Evolutionary conservation across 768 basidiomycete genomes (phyloP).

Genomic region (Clitopilus hobsonii): DNA sequence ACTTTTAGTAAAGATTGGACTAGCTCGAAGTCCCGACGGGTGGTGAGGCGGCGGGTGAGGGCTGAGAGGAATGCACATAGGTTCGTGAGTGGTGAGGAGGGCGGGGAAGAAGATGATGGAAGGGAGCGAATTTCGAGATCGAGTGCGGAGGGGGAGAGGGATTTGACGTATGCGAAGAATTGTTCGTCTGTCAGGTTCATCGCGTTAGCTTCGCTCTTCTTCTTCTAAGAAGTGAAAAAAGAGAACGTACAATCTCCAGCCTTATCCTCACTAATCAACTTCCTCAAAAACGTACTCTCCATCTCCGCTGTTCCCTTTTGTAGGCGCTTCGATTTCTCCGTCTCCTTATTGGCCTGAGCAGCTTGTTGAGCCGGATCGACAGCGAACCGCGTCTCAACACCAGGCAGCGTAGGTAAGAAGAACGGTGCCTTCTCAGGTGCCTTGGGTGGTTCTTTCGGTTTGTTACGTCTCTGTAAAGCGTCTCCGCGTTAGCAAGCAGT

Average conservation of each 20-base stretch:
- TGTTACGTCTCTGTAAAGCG: conserved; percentile 98
- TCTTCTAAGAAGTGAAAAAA: not conserved
- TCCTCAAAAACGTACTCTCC: conserved; percentile 69
- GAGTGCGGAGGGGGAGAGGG: conserved; percentile 83
- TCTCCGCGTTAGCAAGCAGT: too few species aligned
- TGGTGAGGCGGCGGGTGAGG: conserved; percentile 64
- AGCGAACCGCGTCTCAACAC: conserved; percentile 81
- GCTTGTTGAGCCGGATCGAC: conserved; percentile 35
- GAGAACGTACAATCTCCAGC: conserved; percentile 64
- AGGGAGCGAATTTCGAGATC: conserved; percentile 89
- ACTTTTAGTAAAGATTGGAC: conserved; percentile 85
- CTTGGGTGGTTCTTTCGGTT: conserved; percentile 94
- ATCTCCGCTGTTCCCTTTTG: conserved; percentile 45
- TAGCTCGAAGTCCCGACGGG: conserved; percentile 91
- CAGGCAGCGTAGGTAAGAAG: conserved; percentile 91
- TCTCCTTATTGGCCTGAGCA: conserved; percentile 24
- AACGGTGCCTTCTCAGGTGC: conserved; percentile 95
- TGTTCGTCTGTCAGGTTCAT: conserved; percentile 66
- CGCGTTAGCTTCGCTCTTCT: too few species aligned
- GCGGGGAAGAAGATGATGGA: too few species aligned
- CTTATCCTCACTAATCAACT: conserved; percentile 48
- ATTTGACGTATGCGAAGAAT: conserved; percentile 83
- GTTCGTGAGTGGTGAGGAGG: conserved; percentile 56
- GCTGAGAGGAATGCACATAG: conserved; percentile 70
- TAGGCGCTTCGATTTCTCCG: conserved; percentile 46